These are phyloP conservation scores for Psilocybe sp. DNA, from an alignment of 768 basidiomycete species.

Conservation along the genomic window DNA sequence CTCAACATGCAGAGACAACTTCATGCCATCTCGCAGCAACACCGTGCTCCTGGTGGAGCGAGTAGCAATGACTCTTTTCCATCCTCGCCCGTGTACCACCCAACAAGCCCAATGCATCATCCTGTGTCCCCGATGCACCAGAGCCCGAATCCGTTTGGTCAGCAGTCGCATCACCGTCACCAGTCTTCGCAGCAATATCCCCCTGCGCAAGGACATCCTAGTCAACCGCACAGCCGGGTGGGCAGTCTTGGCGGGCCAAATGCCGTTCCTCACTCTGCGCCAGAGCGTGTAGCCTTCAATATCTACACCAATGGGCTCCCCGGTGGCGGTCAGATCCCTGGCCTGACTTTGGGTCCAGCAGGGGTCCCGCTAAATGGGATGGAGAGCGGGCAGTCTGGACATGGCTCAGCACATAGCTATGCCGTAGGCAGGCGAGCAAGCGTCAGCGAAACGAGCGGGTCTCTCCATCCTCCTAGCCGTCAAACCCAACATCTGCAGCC, in stretches of 20 bases:
- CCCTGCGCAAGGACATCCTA: neutral
- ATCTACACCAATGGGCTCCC: conserved; percentile 18
- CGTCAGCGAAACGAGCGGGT: conserved; percentile 21
- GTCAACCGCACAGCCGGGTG: neutral
- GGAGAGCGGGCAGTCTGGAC: neutral
- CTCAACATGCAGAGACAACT: conserved; percentile 14
- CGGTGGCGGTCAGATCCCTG: conserved; percentile 10
- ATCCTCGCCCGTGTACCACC: conserved; percentile 13
- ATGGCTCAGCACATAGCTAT: conserved; percentile 4
- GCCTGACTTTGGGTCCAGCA: conserved; percentile 13
- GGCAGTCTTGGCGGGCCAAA: conserved; percentile 3
- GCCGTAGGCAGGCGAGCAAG: neutral
- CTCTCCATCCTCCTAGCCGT: conserved; percentile 24
- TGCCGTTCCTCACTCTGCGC: conserved; percentile 50
- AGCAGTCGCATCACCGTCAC: conserved; percentile 4
- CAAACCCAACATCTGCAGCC: conserved; percentile 1
- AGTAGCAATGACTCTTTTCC: conserved; percentile 9
- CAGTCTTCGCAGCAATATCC: conserved; percentile 6
- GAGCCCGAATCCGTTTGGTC: neutral
- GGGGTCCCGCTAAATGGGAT: conserved; percentile 5
- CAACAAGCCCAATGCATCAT: conserved; percentile 14
- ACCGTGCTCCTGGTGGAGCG: conserved; percentile 10
- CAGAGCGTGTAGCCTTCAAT: conserved; percentile 68
- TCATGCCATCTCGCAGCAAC: conserved; percentile 14
- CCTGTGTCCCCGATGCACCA: conserved; percentile 8